Base-by-base conservation (phyloP, 352 stramenopile genomes). In the Elongisporangium prolatum region DNA sequence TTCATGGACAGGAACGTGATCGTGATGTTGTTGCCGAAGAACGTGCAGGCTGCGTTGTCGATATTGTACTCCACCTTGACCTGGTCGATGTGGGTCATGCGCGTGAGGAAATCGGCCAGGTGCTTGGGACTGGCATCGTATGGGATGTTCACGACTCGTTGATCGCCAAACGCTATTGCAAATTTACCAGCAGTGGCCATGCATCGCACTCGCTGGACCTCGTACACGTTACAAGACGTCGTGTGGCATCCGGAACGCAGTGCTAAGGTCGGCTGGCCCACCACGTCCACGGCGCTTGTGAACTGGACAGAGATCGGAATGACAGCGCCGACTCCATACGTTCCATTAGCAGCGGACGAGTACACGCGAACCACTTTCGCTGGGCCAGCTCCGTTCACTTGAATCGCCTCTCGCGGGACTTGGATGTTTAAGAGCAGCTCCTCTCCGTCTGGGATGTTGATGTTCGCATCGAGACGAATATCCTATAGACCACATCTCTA, bases 1-100 rank as follows among this genome's bases (percentile, higher is more conserved):
- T 93, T 93, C 56, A 91, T 74, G 4, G 77, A 87, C 52, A 91
- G 80, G 61, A 89, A 93, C 1, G 80, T 88, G 20, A 93, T 56
- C 0, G 77, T 89, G 57, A 91, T 89, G 59, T 89, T 89, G 61
- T 90, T 93, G 22, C 83, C 83, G 48, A 88, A 84, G 53, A 80
- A 93, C n/a, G 80, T 88, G 56, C 83, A 91, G 38, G 80, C 78
- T 0, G 64, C 57, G 60, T 77, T 55, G 14, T 77, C 66, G 34
- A 89, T 85, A 24, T 65, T 80, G 61, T 88, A 93, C 18, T 73
- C 62, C 28, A 93, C 66, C 1, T 63, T 59, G 13, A 93, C 77
- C 21, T 69, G 57, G 60, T 88, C 59, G 57, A 93, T 78, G 37
- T 73, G 61, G 48, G 79, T 89, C 71, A 93, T 88, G 22, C 77